Percentiles rank a stretch among this genome's conserved stretches.
Conservation (phyloP, 257 asterid species). For the Nicotiana paniculata region DNA sequence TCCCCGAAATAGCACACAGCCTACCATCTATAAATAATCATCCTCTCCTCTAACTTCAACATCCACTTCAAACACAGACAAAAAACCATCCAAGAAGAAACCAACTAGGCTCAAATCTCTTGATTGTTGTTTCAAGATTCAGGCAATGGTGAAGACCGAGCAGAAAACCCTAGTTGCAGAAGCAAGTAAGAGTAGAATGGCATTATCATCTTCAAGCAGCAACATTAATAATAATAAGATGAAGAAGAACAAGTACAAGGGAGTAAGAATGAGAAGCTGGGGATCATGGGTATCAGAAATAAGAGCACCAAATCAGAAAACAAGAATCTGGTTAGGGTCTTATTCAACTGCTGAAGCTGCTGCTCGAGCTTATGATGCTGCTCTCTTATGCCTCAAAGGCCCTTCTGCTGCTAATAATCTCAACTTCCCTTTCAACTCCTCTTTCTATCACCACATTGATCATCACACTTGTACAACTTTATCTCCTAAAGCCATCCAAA, state of each 20-base stretch:
- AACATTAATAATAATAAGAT: slow-evolving; percentile 1
- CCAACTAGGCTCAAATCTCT: not conserved
- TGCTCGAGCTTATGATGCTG: slow-evolving; percentile 96
- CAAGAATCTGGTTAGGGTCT: slow-evolving; percentile 93
- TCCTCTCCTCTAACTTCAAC: slow-evolving; percentile 16
- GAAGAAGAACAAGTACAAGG: slow-evolving; percentile 72
- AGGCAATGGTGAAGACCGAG: slow-evolving; percentile 56
- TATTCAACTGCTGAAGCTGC: slow-evolving; percentile 94
- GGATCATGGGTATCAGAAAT: slow-evolving; percentile 92
- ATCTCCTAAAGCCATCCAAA: slow-evolving; percentile 82
- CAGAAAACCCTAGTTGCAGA: slow-evolving; percentile 16
- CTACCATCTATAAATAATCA: slow-evolving; percentile 28
- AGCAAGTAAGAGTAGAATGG: not conserved
- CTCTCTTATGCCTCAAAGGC: slow-evolving; percentile 73
- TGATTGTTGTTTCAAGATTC: not conserved
- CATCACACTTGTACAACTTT: slow-evolving; percentile 7
- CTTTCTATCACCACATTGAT: not conserved
- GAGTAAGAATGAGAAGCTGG: slow-evolving; percentile 97
- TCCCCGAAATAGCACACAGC: not conserved
- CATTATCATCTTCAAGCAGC: slow-evolving; percentile 12
- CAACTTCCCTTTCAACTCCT: slow-evolving; percentile 49
- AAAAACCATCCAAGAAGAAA: not conserved
- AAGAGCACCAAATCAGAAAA: slow-evolving; percentile 88
- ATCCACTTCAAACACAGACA: slow-evolving; percentile 6
- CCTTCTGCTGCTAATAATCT: slow-evolving; percentile 53